Evolutionary conservation across 2,329 filamentous ascomycete species (phyloP), one percentile per base, ranked within the genome.

Genomic region (Mollisiaceae sp.): DNA sequence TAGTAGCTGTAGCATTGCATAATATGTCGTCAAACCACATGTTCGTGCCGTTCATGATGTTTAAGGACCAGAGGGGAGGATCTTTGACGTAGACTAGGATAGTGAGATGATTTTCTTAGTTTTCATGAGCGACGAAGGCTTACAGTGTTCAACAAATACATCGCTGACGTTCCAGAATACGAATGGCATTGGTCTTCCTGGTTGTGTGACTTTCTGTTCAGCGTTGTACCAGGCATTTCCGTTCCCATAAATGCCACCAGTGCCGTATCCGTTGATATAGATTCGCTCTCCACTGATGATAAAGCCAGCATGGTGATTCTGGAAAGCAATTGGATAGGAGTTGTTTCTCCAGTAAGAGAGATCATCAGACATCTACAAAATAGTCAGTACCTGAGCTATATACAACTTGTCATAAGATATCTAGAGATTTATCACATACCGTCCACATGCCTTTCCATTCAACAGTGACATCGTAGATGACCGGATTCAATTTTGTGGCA

Each of bases 121-220:
- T 32, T 6, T 32, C 27, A 6, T 32, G 27, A 32, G 27, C 3
- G 20, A 35, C 6, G 32, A 22, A n/a, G 5, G 69, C 68, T 67
- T 69, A 74, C 73, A 86, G 64, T 84, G 81, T 24, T 79, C 77
- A n/a, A 86, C 82, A 4, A 77, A 75, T 2, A 86, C 83, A 61
- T 85, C 79, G n/a, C 79, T 81, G 2, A 83, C 81, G 68, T 86
- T 86, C 84, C 84, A 86, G 60, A 85, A 81, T 4, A 86, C 83
- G 64, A 86, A 86, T 0, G 84, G 83, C 83, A 86, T 86, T 0
- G 84, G 84, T 11, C 85, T 75, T 3, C 84, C 84, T 1, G 80
- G 79, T 61, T 79, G 79, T 0, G 83, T 86, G 6, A 73, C 68
- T 15, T 77, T 80, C 32, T 77, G 69, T 72, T 86, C 83, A 9